Conservation (phyloP, 257 asterid species). For the Agastache rugosa region DNA sequence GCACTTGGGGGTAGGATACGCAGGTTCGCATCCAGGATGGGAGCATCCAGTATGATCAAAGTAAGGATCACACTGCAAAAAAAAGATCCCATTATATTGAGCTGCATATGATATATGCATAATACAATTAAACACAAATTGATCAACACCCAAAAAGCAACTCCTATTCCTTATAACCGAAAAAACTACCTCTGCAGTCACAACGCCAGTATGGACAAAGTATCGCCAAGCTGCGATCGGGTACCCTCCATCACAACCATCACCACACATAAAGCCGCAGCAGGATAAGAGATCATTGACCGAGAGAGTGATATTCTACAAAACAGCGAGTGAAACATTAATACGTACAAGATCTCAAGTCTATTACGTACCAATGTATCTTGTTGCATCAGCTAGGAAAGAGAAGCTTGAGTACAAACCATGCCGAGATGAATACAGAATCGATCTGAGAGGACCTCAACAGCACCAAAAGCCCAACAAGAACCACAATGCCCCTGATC, state of each 20-base stretch:
- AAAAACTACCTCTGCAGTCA: conserved; percentile 79
- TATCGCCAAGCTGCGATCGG: conserved; percentile 89
- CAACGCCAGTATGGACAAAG: conserved; percentile 80
- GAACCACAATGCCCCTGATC: conserved; percentile 96
- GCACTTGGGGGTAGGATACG: conserved; percentile 87
- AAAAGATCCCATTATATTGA: conserved; percentile 17
- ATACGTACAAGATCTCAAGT: background rate
- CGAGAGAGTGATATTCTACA: conserved; percentile 83
- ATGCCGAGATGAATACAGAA: conserved; percentile 78
- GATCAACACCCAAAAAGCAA: conserved; percentile 4
- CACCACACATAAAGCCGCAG: conserved; percentile 93
- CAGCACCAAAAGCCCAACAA: conserved; percentile 99
- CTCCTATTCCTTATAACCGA: conserved; percentile 10
- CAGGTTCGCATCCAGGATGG: conserved; percentile 97
- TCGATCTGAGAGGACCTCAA: conserved; percentile 88
- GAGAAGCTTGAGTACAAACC: conserved; percentile 47
- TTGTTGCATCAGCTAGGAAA: conserved; percentile 15
- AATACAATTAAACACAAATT: conserved; percentile 21
- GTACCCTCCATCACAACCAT: conserved; percentile 97
- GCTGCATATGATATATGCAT: background rate
- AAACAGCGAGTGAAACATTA: conserved; percentile 26
- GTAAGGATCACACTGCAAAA: conserved; percentile 94
- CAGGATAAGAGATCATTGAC: conserved; percentile 95
- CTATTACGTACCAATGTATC: conserved; percentile 24
- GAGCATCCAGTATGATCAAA: conserved; percentile 87